These are phyloP conservation scores for Hypoxylon sp. DNA, from an alignment of 2,329 filamentous ascomycete genomes.

Conservation along the genomic window DNA sequence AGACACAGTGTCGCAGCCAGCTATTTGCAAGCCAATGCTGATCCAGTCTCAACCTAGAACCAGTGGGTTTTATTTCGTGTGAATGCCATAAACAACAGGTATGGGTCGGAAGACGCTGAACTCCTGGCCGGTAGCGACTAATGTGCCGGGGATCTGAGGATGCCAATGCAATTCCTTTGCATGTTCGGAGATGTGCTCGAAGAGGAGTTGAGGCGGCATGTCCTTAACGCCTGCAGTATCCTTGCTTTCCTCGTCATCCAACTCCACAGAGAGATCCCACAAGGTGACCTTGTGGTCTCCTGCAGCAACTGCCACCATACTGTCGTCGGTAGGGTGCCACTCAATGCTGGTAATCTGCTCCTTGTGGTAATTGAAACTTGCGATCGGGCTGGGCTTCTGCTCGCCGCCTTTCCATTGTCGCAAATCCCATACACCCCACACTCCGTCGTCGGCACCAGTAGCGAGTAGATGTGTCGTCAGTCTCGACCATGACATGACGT, in stretches of 20 bases:
- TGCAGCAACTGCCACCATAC: conserved; percentile 90
- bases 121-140: conserved; percentile 91
- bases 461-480: conserved; percentile 91
- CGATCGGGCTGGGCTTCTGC: conserved; percentile 81
- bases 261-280: conserved; percentile 96
- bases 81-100: conserved; percentile 71
- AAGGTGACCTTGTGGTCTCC: conserved; percentile 95
- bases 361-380: conserved; percentile 94
- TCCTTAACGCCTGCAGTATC: conserved; percentile 89
- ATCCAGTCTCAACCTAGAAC: not conserved
- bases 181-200: conserved; percentile 95
- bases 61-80: conserved; percentile 45
- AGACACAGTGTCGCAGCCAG: not conserved
- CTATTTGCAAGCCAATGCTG: no score
- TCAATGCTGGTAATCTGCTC: conserved; percentile 96
- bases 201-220: conserved; percentile 92
- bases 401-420: conserved; percentile 87
- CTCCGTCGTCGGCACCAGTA: conserved; percentile 91
- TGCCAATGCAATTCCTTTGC: conserved; percentile 99
- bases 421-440: conserved; percentile 96
- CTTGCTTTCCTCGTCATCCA: conserved; percentile 96
- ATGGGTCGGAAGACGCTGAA: conserved; percentile 91
- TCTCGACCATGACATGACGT: conserved; percentile 95
- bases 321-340: conserved; percentile 98
- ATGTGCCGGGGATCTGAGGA: conserved; percentile 89